A percentile compares a stretch with the other conserved stretches of the same genome.
These are phyloP conservation scores for Amaranthus palmeri DNA, from an alignment of 148 eudicot genomes.

Conservation along the genomic window DNA sequence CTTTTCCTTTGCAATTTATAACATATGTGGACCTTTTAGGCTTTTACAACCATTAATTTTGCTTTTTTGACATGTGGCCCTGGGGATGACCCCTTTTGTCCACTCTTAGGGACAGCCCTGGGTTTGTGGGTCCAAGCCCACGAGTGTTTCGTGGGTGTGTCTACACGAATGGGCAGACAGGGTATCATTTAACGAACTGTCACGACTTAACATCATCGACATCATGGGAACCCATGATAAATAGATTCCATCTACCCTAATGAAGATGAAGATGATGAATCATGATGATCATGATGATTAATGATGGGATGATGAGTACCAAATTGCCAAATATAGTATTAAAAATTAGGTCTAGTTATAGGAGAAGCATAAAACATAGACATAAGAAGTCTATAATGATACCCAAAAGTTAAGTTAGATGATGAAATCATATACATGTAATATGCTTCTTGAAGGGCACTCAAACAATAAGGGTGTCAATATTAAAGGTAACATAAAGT, in stretches of 20 bases:
- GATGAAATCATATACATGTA: neutral
- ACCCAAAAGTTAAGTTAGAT: constrained; percentile 9
- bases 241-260: neutral
- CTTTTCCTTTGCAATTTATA: too few species aligned
- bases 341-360: neutral
- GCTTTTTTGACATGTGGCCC: too few species aligned
- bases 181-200: too few species aligned
- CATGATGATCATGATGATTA: neutral
- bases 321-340: constrained; percentile 4
- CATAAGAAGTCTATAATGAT: neutral
- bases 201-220: neutral
- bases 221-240: constrained; percentile 4
- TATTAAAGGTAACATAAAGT: constrained; percentile 11
- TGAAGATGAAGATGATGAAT: constrained; percentile 8
- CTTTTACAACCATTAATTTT: too few species aligned
- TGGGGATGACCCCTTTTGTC: too few species aligned
- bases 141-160: too few species aligned
- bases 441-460: constrained; percentile 11
- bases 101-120: too few species aligned
- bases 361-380: constrained; percentile 13
- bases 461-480: constrained; percentile 6
- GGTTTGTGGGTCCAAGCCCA: too few species aligned
- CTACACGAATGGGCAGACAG: too few species aligned
- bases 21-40: too few species aligned
- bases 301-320: constrained; percentile 1